These are phyloP conservation scores for Colletotrichum sp. DNA, from an alignment of 2,329 filamentous ascomycete genomes.

Conservation along the genomic window DNA sequence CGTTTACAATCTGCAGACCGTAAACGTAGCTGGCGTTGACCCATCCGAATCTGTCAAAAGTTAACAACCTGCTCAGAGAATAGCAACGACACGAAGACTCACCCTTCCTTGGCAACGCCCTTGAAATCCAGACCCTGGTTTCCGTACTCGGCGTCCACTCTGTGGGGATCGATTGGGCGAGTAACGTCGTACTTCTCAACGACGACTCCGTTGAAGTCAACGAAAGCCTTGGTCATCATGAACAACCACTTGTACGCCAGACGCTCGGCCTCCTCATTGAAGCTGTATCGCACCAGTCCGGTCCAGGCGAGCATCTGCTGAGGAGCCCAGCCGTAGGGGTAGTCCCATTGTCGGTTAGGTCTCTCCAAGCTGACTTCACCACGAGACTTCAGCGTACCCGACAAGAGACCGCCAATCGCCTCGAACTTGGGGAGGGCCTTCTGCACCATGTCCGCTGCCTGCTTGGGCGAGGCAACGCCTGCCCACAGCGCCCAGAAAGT, in stretches of 20 bases:
- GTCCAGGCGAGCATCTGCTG: conserved; percentile 99
- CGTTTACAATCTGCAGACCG: conserved; percentile 85
- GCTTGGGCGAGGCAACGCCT: conserved; percentile 81
- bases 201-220: conserved; percentile 97
- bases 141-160: conserved; percentile 95
- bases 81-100: conserved; percentile 44
- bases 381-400: conserved; percentile 88
- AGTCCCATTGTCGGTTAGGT: conserved; percentile 98
- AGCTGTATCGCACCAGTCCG: conserved; percentile 88
- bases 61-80: conserved; percentile 28
- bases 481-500: conserved; percentile 99
- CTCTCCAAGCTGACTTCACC: conserved; percentile 79
- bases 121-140: conserved; percentile 97
- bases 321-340: conserved; percentile 96
- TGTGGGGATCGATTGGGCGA: conserved; percentile 85
- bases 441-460: conserved; percentile 83
- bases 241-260: conserved; percentile 96
- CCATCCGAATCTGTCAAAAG: conserved; percentile 82
- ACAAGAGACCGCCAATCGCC: conserved; percentile 83
- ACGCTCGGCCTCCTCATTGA: conserved; percentile 86
- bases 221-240: conserved; percentile 98
- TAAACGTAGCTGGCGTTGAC: conserved; percentile 98
- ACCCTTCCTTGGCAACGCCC: conserved; percentile 95
- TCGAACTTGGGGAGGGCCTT: conserved; percentile 89
- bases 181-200: conserved; percentile 99